These are phyloP conservation scores for Scutellaria galericulata DNA, from an alignment of 257 asterid species.

Conservation along the genomic window DNA sequence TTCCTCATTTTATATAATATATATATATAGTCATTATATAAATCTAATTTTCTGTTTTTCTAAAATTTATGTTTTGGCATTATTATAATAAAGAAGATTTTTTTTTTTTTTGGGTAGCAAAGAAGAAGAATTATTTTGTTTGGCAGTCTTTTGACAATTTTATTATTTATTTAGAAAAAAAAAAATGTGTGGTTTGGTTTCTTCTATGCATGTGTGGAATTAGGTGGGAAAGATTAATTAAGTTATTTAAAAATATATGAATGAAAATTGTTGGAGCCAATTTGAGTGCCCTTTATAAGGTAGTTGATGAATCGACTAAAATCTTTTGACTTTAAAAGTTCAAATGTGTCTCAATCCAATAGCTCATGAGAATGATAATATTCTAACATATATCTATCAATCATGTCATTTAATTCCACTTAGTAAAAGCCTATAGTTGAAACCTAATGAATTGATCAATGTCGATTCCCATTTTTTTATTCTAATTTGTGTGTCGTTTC, in stretches of 20 bases:
- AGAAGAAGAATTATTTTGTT: no score
- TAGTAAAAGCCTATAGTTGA: background rate
- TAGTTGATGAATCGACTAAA: conserved; percentile 24
- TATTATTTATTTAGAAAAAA: no score
- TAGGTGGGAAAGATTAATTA: conserved; percentile 19
- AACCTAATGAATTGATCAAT: background rate
- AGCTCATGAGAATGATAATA: background rate
- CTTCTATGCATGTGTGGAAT: background rate
- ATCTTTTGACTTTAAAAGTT: background rate
- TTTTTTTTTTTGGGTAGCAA: no score
- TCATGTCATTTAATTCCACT: conserved; percentile 8
- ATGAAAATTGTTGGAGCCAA: background rate
- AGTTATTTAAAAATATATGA: background rate
- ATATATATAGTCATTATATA: no score
- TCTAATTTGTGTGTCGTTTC: background rate
- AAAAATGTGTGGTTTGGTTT: no score
- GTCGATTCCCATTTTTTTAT: background rate
- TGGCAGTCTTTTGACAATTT: no score
- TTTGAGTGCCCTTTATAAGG: background rate
- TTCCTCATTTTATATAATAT: no score
- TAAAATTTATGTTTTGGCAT: no score
- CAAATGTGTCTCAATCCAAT: conserved; percentile 8
- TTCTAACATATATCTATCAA: conserved; percentile 13
- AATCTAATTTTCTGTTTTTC: no score
- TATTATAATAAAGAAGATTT: no score